Conservation (phyloP, 768 basidiomycete species). For the Boletus reticuloceps region DNA sequence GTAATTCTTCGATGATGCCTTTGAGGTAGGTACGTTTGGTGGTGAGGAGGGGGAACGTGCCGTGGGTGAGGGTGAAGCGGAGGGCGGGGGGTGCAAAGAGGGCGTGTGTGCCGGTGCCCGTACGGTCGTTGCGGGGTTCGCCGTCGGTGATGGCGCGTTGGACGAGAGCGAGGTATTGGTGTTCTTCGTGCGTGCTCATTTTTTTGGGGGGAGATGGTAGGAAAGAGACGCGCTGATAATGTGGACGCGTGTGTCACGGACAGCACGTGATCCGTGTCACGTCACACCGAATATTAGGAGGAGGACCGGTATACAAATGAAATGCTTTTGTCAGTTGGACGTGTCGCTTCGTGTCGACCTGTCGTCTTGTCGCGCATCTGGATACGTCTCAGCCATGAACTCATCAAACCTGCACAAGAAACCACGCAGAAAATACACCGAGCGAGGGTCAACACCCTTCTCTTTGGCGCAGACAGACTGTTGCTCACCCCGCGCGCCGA, state of each 20-base stretch:
- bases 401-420: background rate
- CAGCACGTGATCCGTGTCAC: slow-evolving; percentile 15
- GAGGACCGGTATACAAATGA: no score
- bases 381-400: background rate
- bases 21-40: slow-evolving; percentile 93
- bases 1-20: slow-evolving; percentile 88
- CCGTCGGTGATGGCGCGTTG: slow-evolving; percentile 71
- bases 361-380: background rate
- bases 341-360: background rate
- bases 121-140: slow-evolving; percentile 82
- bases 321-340: slow-evolving; percentile 10
- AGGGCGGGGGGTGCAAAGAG: slow-evolving; percentile 89
- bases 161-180: slow-evolving; percentile 87
- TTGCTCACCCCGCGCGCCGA: slow-evolving; percentile 20
- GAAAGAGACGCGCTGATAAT: slow-evolving; percentile 7
- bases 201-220: background rate
- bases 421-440: slow-evolving; percentile 15
- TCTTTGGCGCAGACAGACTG: slow-evolving; percentile 27
- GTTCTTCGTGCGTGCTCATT: slow-evolving; percentile 65
- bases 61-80: slow-evolving; percentile 80
- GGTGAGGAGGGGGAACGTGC: slow-evolving; percentile 83
- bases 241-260: slow-evolving; percentile 4
- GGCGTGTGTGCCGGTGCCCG: slow-evolving; percentile 91
- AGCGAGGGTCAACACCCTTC: slow-evolving; percentile 26
- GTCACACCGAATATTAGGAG: slow-evolving; percentile 1